Conservation (phyloP, 2,329 filamentous ascomycete genomes). For the Harringtonia aguacate region DNA sequence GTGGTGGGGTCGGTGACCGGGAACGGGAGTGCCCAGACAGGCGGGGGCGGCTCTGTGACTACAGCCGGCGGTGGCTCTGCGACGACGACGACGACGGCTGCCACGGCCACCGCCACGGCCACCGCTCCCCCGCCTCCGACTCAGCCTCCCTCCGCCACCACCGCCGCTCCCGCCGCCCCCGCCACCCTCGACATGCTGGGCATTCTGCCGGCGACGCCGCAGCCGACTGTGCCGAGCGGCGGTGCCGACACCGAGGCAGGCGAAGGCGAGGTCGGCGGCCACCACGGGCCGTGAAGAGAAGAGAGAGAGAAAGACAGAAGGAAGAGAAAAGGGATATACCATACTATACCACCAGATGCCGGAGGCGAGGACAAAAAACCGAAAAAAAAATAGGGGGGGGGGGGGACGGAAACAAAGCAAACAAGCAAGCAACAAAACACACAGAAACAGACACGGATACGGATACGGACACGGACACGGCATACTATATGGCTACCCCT, state of each 20-base stretch:
- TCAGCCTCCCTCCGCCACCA: not conserved
- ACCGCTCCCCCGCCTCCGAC: not conserved
- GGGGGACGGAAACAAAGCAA: too few relatives aligned
- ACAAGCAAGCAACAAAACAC: too few relatives aligned
- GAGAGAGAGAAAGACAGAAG: too few relatives aligned
- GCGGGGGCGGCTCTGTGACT: not conserved
- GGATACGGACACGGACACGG: too few relatives aligned
- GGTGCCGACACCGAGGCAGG: not conserved
- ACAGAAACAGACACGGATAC: too few relatives aligned
- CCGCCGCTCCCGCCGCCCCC: not conserved
- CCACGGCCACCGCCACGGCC: not conserved
- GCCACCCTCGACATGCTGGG: slow-evolving; percentile 9
- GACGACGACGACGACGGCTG: not conserved
- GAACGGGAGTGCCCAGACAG: not conserved
- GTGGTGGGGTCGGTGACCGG: slow-evolving; percentile 32
- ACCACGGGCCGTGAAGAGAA: not conserved
- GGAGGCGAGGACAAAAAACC: not conserved
- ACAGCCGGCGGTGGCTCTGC: not conserved
- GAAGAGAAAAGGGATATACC: not conserved
- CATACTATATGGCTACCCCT: too few relatives aligned
- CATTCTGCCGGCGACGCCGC: slow-evolving; percentile 10
- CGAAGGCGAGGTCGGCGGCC: not conserved
- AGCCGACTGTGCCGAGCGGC: not conserved
- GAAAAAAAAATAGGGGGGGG: too few relatives aligned
- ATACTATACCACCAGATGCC: too few relatives aligned